A percentile compares a stretch with the other conserved stretches of the same genome.
Conservation (phyloP, 257 asterid genomes). For the Jacaranda copaia region DNA sequence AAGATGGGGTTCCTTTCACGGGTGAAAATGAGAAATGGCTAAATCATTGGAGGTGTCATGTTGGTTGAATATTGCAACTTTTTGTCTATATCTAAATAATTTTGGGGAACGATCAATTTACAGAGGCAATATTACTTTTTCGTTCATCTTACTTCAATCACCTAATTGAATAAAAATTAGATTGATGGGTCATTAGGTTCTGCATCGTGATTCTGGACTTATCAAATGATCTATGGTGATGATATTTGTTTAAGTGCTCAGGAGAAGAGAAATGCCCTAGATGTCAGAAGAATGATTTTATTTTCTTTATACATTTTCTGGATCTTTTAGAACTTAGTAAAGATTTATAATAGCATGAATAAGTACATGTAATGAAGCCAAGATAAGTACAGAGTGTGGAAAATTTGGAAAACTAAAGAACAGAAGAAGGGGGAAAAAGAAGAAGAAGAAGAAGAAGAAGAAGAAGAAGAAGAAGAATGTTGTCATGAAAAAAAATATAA, state of each 20-base stretch:
- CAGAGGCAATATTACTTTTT: conserved; percentile 49
- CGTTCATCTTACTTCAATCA: neutral
- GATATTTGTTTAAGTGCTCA: conserved; percentile 17
- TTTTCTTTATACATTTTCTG: conserved; percentile 19
- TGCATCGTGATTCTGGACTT: neutral
- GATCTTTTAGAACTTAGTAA: neutral
- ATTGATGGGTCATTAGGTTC: too few relatives aligned
- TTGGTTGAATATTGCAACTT: conserved; percentile 81
- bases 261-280: neutral
- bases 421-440: too few relatives aligned
- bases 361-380: too few relatives aligned
- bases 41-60: conserved; percentile 59
- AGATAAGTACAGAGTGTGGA: too few relatives aligned
- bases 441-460: too few relatives aligned
- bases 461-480: too few relatives aligned
- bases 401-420: too few relatives aligned
- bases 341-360: too few relatives aligned
- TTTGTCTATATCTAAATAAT: conserved; percentile 59
- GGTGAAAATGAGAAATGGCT: conserved; percentile 54
- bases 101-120: conserved; percentile 58
- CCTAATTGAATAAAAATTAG: too few relatives aligned
- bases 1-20: conserved; percentile 46
- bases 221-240: neutral
- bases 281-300: neutral
- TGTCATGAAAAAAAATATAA: too few relatives aligned